These are phyloP conservation scores for Microsporum canis DNA, from an alignment of 2,329 filamentous ascomycete species.

Conservation along the genomic window DNA sequence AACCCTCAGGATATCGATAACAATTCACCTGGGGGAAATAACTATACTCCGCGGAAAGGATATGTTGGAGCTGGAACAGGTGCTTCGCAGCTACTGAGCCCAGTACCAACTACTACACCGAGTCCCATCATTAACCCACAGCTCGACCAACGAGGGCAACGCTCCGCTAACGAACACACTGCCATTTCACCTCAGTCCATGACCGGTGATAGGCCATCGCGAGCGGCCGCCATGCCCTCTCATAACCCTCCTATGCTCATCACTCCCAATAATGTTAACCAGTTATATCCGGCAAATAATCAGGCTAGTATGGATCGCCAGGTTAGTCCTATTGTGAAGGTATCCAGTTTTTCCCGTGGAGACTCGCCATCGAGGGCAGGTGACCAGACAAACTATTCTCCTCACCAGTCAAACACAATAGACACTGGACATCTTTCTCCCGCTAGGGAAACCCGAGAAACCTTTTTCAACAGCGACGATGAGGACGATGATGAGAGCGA, in stretches of 20 bases:
- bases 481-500: constrained; percentile 15
- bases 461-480: constrained; percentile 19
- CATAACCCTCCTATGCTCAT: constrained; percentile 18
- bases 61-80: constrained; percentile 6
- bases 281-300: constrained; percentile 18
- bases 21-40: background rate
- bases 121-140: constrained; percentile 21
- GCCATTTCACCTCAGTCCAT: constrained; percentile 5
- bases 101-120: constrained; percentile 23
- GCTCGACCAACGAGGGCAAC: constrained; percentile 5
- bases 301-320: constrained; percentile 19
- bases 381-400: constrained; percentile 2
- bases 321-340: constrained; percentile 35
- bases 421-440: constrained; percentile 25
- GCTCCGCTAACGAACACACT: background rate
- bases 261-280: constrained; percentile 17
- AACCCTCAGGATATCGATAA: constrained; percentile 6
- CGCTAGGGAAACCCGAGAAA: background rate
- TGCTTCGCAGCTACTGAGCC: constrained; percentile 25
- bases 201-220: constrained; percentile 7
- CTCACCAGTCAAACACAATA: background rate
- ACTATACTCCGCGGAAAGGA: background rate
- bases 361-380: constrained; percentile 32
- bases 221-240: constrained; percentile 6
- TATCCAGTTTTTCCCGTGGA: constrained; percentile 33